These are phyloP conservation scores for Cruciata laevipes DNA, from an alignment of 257 asterid species.

Conservation along the genomic window DNA sequence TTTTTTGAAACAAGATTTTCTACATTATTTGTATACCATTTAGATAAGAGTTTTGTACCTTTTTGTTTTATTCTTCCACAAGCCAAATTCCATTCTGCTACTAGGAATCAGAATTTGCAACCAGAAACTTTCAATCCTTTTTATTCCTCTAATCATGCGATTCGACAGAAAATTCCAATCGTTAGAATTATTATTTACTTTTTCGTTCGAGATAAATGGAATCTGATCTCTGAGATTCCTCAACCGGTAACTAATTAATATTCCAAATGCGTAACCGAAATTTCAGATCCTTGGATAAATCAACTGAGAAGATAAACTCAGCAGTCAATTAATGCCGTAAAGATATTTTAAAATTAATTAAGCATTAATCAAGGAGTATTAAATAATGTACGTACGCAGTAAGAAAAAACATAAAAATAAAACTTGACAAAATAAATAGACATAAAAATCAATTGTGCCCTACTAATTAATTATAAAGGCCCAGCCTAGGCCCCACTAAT, in stretches of 20 bases:
- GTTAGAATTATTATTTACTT: background rate
- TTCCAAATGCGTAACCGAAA: background rate
- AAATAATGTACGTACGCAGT: background rate
- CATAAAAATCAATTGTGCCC: background rate
- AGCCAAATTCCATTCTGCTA: background rate
- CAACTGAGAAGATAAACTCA: background rate
- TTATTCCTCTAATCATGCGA: background rate
- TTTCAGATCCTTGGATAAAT: background rate
- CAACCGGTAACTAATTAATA: background rate
- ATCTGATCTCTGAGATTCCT: background rate
- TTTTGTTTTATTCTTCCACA: background rate
- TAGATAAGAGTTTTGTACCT: background rate
- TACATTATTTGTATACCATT: too few relatives aligned
- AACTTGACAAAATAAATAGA: too few relatives aligned
- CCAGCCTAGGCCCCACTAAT: conserved; percentile 1
- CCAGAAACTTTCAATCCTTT: background rate
- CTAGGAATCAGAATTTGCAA: background rate
- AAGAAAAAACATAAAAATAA: background rate
- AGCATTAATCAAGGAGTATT: background rate
- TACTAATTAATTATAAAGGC: conserved; percentile 8
- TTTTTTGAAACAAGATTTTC: too few relatives aligned
- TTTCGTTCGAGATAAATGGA: background rate
- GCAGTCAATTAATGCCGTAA: background rate
- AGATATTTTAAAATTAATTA: background rate
- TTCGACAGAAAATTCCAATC: background rate